Base-by-base conservation (phyloP, 169 alveolate genomes). In the Plasmodium fragile region DNA sequence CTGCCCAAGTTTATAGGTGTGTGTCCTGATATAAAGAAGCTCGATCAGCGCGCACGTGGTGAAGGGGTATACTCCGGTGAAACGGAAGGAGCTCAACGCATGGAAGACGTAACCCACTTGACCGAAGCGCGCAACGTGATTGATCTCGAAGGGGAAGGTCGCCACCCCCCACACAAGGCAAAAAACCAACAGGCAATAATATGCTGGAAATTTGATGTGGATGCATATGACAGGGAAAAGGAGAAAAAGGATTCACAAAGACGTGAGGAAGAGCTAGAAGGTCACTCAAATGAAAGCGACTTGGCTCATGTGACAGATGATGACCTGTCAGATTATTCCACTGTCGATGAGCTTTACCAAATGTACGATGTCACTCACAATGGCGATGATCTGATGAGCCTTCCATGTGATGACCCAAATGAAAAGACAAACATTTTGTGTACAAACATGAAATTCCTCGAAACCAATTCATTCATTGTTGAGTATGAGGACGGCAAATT, bases 1-100 rank as follows among this genome's bases (percentile, higher is more conserved):
- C 34, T 84, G 10, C 92, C 92, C 11, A 84, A 84, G 78, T 84
- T 71, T 73, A 72, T 84, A 45, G 82, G 78, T 32, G 92, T 84
- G 59, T 72, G 78, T 22, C 43, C 83, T 11, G 53, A 73, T 16
- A 84, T 84, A 30, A 41, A 41, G 59, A 16, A 10, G 30, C 10
- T 22, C 83, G 2, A 0, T 36, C 18, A 16, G 53, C 8, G 53
- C 41, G 25, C 16, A 32, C 36, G 16, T 30, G 75, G n/a, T 18
- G 41, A 18, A 34, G 28, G 30, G 75, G n/a, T n/a, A 59, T 0
- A 59, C 34, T 18, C 73, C 2, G 2, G 36, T 0, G 34, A 13
- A 41, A 7, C 25, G 18, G 8, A 22, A 59, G 28, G 82, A 83
- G 18, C 32, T 45, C 6, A 25, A 18, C 73, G 34, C 13, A 0